Conservation (phyloP, 208 protist genomes). For the Crithidia expoeki region DNA sequence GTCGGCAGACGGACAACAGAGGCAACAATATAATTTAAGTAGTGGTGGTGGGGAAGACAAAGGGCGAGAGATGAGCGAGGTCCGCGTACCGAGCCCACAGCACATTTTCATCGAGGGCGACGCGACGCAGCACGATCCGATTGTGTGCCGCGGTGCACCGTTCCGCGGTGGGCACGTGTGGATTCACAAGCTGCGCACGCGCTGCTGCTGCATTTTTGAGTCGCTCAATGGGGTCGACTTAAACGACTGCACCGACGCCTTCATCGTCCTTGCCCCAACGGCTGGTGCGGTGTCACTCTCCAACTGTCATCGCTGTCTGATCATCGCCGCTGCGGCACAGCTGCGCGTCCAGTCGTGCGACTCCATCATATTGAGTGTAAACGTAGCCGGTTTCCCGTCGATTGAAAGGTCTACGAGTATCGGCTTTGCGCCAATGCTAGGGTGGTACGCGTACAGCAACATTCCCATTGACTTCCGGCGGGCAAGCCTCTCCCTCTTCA, state of each 20-base stretch:
- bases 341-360: constrained; percentile 29
- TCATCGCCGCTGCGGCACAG: constrained; percentile 34
- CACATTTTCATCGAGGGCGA: constrained; percentile 23
- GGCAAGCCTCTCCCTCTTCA: constrained; percentile 39
- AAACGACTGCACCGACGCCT: constrained; percentile 26
- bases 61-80: neutral
- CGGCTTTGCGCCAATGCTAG: constrained; percentile 25
- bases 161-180: constrained; percentile 20
- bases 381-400: constrained; percentile 23
- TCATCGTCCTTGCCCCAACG: constrained; percentile 49
- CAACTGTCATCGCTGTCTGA: constrained; percentile 31
- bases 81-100: neutral
- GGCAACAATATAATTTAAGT: no score
- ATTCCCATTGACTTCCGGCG: constrained; percentile 33
- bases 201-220: constrained; percentile 26
- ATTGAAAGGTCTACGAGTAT: constrained; percentile 33
- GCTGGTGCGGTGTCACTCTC: constrained; percentile 35
- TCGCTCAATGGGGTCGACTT: constrained; percentile 12
- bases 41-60: neutral
- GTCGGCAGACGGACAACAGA: no score
- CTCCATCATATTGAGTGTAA: constrained; percentile 22
- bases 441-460: constrained; percentile 43
- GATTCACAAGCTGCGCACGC: constrained; percentile 17
- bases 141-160: constrained; percentile 15
- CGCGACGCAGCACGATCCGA: neutral